Conservation (phyloP, 441 rosid genomes). For the Arabidopsis hybrid region DNA sequence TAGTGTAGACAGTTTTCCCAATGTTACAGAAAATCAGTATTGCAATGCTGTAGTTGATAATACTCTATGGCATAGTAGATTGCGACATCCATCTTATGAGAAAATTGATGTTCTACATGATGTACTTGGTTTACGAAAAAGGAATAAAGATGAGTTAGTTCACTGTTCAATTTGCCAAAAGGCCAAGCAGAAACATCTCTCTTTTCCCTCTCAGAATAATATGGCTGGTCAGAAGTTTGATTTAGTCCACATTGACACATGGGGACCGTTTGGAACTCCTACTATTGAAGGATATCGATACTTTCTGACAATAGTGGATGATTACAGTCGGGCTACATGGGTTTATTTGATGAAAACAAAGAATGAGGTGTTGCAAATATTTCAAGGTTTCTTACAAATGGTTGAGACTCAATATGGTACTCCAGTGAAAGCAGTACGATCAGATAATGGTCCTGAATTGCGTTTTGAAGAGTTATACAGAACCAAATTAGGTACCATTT, state of each 20-base stretch:
- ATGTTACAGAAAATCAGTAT: not conserved
- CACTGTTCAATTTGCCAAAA: not conserved
- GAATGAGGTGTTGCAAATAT: not conserved
- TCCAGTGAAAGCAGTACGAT: not conserved
- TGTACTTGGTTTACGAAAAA: not conserved
- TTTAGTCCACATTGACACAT: not conserved
- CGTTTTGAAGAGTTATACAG: too few species aligned
- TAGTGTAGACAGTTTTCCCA: too few species aligned
- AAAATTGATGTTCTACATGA: not conserved
- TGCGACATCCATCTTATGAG: not conserved
- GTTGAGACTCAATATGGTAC: not conserved
- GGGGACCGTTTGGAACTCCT: not conserved
- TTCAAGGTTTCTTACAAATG: rapidly evolving
- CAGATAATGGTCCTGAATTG: not conserved
- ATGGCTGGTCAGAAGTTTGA: not conserved
- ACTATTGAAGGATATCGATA: not conserved
- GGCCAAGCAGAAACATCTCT: not conserved
- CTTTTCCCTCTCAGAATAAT: not conserved
- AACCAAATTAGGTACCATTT: rapidly evolving
- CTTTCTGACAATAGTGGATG: not conserved
- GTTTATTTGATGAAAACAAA: not conserved
- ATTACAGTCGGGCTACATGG: not conserved
- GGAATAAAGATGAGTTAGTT: not conserved
- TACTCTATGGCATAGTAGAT: not conserved
- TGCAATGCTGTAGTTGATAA: not conserved